Evolutionary conservation across 441 rosid genomes (phyloP).

Genomic region (Melastoma candidum): DNA sequence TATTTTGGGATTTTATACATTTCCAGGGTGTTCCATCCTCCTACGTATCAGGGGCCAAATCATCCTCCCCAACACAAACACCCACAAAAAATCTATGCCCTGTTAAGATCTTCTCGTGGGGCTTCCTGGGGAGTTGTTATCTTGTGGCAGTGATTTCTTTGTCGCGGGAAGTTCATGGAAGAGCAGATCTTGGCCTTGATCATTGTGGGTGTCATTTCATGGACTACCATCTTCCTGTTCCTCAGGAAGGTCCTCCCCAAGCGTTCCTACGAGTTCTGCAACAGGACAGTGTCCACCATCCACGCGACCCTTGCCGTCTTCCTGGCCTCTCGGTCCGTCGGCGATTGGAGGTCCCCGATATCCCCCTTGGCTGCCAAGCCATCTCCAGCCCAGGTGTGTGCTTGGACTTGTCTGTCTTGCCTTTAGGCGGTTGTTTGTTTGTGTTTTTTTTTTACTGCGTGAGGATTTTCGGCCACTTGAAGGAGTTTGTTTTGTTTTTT

Average conservation of each 20-base stretch:
- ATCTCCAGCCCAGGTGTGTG: conserved; percentile 39
- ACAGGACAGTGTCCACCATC: conserved; percentile 55
- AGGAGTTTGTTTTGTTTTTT: not conserved
- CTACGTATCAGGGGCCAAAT: no score
- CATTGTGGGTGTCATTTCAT: conserved; percentile 37
- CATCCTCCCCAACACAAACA: no score
- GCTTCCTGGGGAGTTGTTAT: no score
- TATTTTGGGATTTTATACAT: no score
- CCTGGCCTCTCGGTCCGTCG: conserved; percentile 53
- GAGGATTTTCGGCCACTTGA: not conserved
- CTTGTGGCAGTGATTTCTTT: no score
- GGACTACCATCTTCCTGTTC: conserved; percentile 39
- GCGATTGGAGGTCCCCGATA: conserved; percentile 72
- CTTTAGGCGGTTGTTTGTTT: not conserved
- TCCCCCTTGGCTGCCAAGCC: conserved; percentile 51
- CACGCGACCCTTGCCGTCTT: conserved; percentile 56
- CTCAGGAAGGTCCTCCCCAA: conserved; percentile 31
- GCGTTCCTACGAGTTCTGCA: conserved; percentile 62
- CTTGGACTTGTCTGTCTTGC: not conserved
- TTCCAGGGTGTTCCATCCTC: no score
- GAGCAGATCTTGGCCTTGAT: conserved; percentile 20
- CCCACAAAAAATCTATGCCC: no score
- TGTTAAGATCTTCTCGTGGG: no score
- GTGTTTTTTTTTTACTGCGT: not conserved
- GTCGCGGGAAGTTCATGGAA: conserved; percentile 25